Evolutionary conservation across 163 green algal species (phyloP), one percentile per base, ranked within the genome.

Genomic region (Chlorella variabilis): DNA sequence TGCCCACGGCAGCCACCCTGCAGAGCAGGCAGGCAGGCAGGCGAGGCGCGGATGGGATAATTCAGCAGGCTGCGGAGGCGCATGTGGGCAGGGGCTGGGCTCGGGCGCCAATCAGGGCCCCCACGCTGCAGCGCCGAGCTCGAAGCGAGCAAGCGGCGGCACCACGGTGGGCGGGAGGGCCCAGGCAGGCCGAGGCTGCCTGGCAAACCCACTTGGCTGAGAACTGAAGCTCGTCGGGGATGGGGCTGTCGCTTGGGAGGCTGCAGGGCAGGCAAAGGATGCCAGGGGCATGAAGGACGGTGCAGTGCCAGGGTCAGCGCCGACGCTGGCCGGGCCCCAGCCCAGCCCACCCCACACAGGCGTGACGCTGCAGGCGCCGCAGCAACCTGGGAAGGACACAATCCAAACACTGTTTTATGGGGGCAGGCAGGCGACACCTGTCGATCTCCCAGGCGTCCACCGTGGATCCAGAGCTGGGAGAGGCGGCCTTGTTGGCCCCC

Each of bases 1-100:
- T 51, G 33, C 65, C 65, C 65, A 73, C 65, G 9, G 65, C 65
- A 15, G 23, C 27, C 65, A 73, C 65, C 65, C 65, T 73, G 65
- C 18, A 63, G 1, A 67, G 11, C 45, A 54, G 51, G 21, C 51
- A 62, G 51, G 20, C 51, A 5, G 25, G 51, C 15, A 5, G 21
- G 20, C 4, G 51, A 8, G 51, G 15, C 25, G 18, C 51, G 21
- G 51, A 54, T 54, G 11, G 15, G 45, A 54, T 54, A 54, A 11
- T 54, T 54, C 45, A 54, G 45, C 45, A 54, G 45, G 45, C 45
- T 23, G 45, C 11, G 11, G 45, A 54, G n/a, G n/a, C n/a, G n/a
- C n/a, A n/a, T n/a, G n/a, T n/a, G n/a, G n/a, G n/a, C n/a, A n/a
- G n/a, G n/a, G n/a, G n/a, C n/a, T n/a, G n/a, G n/a, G n/a, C n/a